Evolutionary conservation across 768 basidiomycete genomes (phyloP).

Genomic region (Trametes cubensis): DNA sequence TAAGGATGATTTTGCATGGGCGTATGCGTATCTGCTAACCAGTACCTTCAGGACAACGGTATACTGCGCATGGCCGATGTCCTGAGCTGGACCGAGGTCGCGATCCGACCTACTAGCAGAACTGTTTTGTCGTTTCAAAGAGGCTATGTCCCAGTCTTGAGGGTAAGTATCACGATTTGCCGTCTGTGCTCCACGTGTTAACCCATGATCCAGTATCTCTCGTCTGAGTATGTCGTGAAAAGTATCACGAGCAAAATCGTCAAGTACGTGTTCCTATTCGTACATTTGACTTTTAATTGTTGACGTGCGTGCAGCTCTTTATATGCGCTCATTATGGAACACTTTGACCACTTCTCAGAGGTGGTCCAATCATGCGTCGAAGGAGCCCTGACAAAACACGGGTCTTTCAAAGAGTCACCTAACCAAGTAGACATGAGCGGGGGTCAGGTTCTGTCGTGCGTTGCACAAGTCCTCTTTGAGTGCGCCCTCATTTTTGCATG

Average conservation of each 20-base stretch:
- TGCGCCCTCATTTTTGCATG: constrained; percentile 33
- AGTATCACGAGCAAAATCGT: constrained; percentile 52
- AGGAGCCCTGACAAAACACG: constrained; percentile 30
- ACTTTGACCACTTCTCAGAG: constrained; percentile 42
- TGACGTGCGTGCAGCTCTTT: constrained; percentile 7
- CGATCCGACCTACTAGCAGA: constrained; percentile 36
- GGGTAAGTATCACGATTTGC: constrained; percentile 37
- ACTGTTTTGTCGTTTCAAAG: constrained; percentile 57
- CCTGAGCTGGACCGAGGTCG: constrained; percentile 48
- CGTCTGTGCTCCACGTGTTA: neutral
- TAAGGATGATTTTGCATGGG: constrained; percentile 24
- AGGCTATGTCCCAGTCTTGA: constrained; percentile 54
- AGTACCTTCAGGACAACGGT: constrained; percentile 48
- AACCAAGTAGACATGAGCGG: constrained; percentile 36
- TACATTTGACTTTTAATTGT: too few relatives aligned
- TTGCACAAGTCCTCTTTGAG: constrained; percentile 55
- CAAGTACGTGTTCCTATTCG: constrained; percentile 44
- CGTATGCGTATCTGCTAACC: too few relatives aligned
- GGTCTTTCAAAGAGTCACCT: constrained; percentile 35
- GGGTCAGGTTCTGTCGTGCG: constrained; percentile 46
- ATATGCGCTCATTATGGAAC: constrained; percentile 19
- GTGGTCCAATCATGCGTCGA: constrained; percentile 46
- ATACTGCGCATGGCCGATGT: constrained; percentile 53
- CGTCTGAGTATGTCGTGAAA: constrained; percentile 61
- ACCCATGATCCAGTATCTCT: constrained; percentile 47